A percentile compares a stretch with the other conserved stretches of the same genome.
Conservation (phyloP, 2,329 filamentous ascomycete species). For the Fusarium sambucinum region DNA sequence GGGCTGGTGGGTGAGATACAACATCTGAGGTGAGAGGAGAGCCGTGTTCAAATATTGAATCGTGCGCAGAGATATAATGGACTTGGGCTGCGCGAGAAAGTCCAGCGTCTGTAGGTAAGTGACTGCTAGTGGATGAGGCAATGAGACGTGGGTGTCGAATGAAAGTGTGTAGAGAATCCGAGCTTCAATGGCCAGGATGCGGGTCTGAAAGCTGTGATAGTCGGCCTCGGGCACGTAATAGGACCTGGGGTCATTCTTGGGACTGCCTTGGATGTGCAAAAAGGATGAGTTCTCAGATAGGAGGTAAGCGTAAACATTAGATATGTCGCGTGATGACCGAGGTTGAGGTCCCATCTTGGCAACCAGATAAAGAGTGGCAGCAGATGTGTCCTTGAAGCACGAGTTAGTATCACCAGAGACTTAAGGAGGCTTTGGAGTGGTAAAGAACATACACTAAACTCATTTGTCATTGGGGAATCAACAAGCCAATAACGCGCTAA, state of each 20-base stretch:
- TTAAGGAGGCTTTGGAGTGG: neutral
- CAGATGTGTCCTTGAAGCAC: slow-evolving; percentile 76
- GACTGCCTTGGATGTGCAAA: slow-evolving; percentile 56
- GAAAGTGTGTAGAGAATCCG: slow-evolving; percentile 80
- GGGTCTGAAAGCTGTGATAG: slow-evolving; percentile 73
- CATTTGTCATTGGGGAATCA: slow-evolving; percentile 66
- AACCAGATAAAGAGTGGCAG: slow-evolving; percentile 82
- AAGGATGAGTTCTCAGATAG: slow-evolving; percentile 70
- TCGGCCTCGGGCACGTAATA: slow-evolving; percentile 80
- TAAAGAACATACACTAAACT: slow-evolving; percentile 63
- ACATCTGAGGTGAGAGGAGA: slow-evolving; percentile 85
- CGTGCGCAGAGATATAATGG: slow-evolving; percentile 71
- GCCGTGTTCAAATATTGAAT: slow-evolving; percentile 88
- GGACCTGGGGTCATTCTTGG: slow-evolving; percentile 59
- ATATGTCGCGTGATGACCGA: slow-evolving; percentile 80
- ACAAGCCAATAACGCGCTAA: slow-evolving; percentile 84
- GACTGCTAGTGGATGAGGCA: slow-evolving; percentile 87
- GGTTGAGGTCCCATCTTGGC: slow-evolving; percentile 85
- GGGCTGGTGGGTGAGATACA: slow-evolving; percentile 94
- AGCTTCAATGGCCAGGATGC: slow-evolving; percentile 80
- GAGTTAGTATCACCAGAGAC: slow-evolving; percentile 12
- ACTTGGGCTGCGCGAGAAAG: slow-evolving; percentile 62
- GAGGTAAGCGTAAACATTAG: slow-evolving; percentile 88
- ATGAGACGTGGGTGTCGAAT: slow-evolving; percentile 85
- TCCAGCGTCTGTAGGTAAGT: slow-evolving; percentile 94